These are phyloP conservation scores for Andrographis paniculata DNA, from an alignment of 305 asterid species.

Conservation along the genomic window DNA sequence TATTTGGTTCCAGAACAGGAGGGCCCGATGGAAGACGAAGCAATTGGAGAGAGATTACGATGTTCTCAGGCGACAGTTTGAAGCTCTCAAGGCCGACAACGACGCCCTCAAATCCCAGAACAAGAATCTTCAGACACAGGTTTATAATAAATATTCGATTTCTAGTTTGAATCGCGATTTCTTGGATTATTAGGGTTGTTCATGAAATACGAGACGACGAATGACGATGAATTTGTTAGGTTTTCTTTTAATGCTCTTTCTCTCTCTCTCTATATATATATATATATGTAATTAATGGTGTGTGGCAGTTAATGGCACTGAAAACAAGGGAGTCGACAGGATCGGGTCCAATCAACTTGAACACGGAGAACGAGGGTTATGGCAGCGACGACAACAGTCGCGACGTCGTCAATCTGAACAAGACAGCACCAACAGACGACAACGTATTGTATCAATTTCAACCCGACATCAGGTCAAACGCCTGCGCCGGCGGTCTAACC, in stretches of 20 bases:
- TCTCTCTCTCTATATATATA: too few relatives aligned
- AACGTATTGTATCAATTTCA: conserved; percentile 19
- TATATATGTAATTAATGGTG: neutral
- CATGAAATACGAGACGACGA: too few relatives aligned
- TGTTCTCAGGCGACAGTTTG: conserved; percentile 33
- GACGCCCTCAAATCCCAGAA: conserved; percentile 40
- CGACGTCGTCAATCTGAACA: conserved; percentile 29
- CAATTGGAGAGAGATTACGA: conserved; percentile 44
- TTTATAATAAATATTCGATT: too few relatives aligned
- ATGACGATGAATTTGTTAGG: too few relatives aligned
- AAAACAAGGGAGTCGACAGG: conserved; percentile 17
- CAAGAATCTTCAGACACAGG: conserved; percentile 39
- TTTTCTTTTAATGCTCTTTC: too few relatives aligned
- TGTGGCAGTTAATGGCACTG: conserved; percentile 36
- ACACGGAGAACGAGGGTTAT: conserved; percentile 37
- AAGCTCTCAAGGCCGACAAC: conserved; percentile 36
- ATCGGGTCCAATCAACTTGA: conserved; percentile 32
- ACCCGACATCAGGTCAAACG: conserved; percentile 18
- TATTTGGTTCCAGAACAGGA: conserved; percentile 45
- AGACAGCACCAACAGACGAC: conserved; percentile 21
- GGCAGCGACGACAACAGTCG: conserved; percentile 39
- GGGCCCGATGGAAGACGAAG: conserved; percentile 51
- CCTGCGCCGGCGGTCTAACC: conserved; percentile 2
- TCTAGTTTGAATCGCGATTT: neutral
- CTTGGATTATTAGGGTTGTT: neutral